Percentiles rank a stretch among this genome's conserved stretches.
Evolutionary conservation across 1,139 yeast genomes (phyloP).

Genomic region (Yamadazyma sp.): DNA sequence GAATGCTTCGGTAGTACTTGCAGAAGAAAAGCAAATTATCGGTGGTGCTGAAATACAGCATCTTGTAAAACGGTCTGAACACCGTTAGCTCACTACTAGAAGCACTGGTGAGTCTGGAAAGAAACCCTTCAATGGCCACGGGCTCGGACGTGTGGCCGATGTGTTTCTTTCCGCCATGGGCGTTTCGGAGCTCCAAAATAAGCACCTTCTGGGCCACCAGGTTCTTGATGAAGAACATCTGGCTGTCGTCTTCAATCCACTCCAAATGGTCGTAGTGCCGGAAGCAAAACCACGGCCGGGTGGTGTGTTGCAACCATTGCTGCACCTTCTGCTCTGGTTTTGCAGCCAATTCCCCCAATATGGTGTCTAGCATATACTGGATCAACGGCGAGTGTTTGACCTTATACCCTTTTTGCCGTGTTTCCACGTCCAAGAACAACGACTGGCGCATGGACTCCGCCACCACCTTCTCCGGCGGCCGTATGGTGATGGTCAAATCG

Average conservation of each 20-base stretch:
- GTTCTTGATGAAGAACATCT: slow-evolving; percentile 38
- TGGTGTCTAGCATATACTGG: slow-evolving; percentile 29
- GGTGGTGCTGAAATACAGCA: slow-evolving; percentile 63
- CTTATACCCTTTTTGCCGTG: slow-evolving; percentile 32
- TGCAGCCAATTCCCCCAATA: slow-evolving; percentile 13
- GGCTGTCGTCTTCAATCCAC: slow-evolving; percentile 63
- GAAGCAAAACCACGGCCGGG: slow-evolving; percentile 54
- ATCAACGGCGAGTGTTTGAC: slow-evolving; percentile 32
- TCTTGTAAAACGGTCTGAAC: slow-evolving; percentile 49
- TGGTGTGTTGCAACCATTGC: slow-evolving; percentile 9
- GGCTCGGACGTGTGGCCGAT: slow-evolving; percentile 46
- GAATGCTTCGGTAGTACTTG: slow-evolving; percentile 54
- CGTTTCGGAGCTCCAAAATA: slow-evolving; percentile 59
- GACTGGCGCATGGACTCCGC: slow-evolving; percentile 6
- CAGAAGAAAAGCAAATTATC: slow-evolving; percentile 63
- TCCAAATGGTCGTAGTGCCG: slow-evolving; percentile 72
- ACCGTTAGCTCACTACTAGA: slow-evolving; percentile 43
- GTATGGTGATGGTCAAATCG: slow-evolving; percentile 27
- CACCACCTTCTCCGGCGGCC: slow-evolving; percentile 48
- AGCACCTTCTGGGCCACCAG: slow-evolving; percentile 22
- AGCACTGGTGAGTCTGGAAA: slow-evolving; percentile 56
- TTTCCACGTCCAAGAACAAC: slow-evolving; percentile 13
- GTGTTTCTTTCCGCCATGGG: slow-evolving; percentile 14
- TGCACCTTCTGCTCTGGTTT: slow-evolving; percentile 2
- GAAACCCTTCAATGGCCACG: slow-evolving; percentile 71